Conservation (phyloP, 768 basidiomycete genomes). For the Hygrocybe punicea region DNA sequence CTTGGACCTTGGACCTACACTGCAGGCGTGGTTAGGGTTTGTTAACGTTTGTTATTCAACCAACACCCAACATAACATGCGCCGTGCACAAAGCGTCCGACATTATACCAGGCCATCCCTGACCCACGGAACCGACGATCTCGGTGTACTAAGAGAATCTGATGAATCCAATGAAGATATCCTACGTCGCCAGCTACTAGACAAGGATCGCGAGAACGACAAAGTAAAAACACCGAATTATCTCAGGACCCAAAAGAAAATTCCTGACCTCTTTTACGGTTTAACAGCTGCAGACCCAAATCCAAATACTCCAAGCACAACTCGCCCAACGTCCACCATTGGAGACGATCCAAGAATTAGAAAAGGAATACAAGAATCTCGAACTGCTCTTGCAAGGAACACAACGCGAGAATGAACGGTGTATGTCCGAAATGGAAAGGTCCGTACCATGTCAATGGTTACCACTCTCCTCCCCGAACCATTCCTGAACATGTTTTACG, state of each 20-base stretch:
- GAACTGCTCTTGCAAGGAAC: conserved; percentile 77
- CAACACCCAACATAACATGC: conserved; percentile 39
- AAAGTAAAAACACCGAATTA: conserved; percentile 42
- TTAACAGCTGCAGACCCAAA: conserved; percentile 56
- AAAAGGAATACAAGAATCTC: conserved; percentile 71
- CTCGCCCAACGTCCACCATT: conserved; percentile 65
- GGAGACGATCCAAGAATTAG: conserved; percentile 60
- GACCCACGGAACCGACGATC: conserved; percentile 50
- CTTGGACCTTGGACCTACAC: neutral
- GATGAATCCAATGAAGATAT: conserved; percentile 59
- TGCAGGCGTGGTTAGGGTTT: neutral
- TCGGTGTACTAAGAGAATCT: conserved; percentile 56
- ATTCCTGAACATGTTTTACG: conserved; percentile 1
- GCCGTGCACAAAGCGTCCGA: conserved; percentile 62
- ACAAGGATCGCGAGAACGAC: conserved; percentile 69
- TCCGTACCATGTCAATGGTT: conserved; percentile 29
- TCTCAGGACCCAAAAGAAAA: no score
- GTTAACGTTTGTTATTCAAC: no score
- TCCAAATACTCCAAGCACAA: conserved; percentile 61
- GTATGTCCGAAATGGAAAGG: conserved; percentile 79
- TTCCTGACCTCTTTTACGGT: neutral
- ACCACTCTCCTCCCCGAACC: neutral
- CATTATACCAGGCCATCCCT: conserved; percentile 53
- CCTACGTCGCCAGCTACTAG: conserved; percentile 59
- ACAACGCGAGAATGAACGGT: conserved; percentile 80